Evolutionary conservation across 2,329 filamentous ascomycete species (phyloP).

Genomic region (Juglanconis sp.): DNA sequence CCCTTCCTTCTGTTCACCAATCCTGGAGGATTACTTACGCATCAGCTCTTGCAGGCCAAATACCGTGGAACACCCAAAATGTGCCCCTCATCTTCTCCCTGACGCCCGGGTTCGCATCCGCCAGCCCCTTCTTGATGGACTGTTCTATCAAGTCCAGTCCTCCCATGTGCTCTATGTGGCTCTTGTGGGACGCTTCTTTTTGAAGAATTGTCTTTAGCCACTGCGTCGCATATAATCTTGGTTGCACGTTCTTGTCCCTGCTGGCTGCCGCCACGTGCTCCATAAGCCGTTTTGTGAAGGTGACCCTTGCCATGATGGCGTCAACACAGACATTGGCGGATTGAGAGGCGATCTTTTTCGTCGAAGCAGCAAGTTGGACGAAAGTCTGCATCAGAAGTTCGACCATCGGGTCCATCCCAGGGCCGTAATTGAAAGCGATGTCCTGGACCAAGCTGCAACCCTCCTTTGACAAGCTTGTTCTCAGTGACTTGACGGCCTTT

Average conservation of each 20-base stretch:
- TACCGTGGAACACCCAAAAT: slow-evolving; percentile 77
- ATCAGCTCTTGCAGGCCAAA: slow-evolving; percentile 78
- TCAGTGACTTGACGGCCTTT: slow-evolving; percentile 76
- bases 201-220: slow-evolving; percentile 84
- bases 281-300: slow-evolving; percentile 77
- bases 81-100: slow-evolving; percentile 80
- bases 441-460: slow-evolving; percentile 84
- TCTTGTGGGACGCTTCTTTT: slow-evolving; percentile 75
- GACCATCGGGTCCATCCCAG: slow-evolving; percentile 80
- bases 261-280: slow-evolving; percentile 80
- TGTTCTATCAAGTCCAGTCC: slow-evolving; percentile 83
- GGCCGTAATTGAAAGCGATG: slow-evolving; percentile 70
- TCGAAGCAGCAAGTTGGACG: slow-evolving; percentile 82
- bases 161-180: slow-evolving; percentile 77
- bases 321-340: slow-evolving; percentile 80
- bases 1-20: not conserved
- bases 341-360: slow-evolving; percentile 89
- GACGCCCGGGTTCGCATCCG: slow-evolving; percentile 85
- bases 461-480: slow-evolving; percentile 87
- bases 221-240: slow-evolving; percentile 71
- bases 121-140: slow-evolving; percentile 83
- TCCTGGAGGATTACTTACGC: slow-evolving; percentile 46
- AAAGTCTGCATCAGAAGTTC: slow-evolving; percentile 86
- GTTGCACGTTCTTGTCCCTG: slow-evolving; percentile 91
- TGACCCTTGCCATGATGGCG: slow-evolving; percentile 71